These are phyloP conservation scores for Fusarium fujikuroi DNA, from an alignment of 2,329 filamentous ascomycete genomes.

Conservation along the genomic window DNA sequence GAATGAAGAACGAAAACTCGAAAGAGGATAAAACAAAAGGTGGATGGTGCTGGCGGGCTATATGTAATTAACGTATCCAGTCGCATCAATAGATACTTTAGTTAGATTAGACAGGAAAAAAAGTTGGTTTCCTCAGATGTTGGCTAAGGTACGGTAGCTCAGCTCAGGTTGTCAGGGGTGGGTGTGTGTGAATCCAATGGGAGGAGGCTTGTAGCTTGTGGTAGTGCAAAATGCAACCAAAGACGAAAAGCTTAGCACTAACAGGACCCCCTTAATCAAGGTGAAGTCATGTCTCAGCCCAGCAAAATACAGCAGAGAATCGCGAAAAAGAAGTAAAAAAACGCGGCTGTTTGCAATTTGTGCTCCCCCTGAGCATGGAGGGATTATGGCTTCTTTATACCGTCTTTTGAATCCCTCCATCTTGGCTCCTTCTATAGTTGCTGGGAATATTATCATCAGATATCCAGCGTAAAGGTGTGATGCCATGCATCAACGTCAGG, in stretches of 20 bases:
- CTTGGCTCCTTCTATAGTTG: neutral
- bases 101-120: conserved; percentile 7
- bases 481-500: conserved; percentile 21
- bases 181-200: neutral
- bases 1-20: conserved; percentile 18
- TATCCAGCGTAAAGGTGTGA: neutral
- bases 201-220: neutral
- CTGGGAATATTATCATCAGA: neutral
- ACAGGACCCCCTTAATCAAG: conserved; percentile 32
- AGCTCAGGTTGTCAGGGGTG: conserved; percentile 31
- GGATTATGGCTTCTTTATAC: neutral
- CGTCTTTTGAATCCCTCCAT: neutral
- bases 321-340: conserved; percentile 1
- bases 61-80: conserved; percentile 32
- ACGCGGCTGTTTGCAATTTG: neutral
- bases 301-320: neutral
- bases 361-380: neutral
- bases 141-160: conserved; percentile 22
- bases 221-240: conserved; percentile 6
- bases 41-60: conserved; percentile 11
- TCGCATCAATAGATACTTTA: neutral
- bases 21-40: neutral
- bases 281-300: conserved; percentile 48
- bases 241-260: conserved; percentile 32
- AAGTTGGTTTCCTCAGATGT: conserved; percentile 33